Evolutionary conservation across 495 filamentous ascomycete genomes (phyloP).

Genomic region (Penicillium chermesinum): DNA sequence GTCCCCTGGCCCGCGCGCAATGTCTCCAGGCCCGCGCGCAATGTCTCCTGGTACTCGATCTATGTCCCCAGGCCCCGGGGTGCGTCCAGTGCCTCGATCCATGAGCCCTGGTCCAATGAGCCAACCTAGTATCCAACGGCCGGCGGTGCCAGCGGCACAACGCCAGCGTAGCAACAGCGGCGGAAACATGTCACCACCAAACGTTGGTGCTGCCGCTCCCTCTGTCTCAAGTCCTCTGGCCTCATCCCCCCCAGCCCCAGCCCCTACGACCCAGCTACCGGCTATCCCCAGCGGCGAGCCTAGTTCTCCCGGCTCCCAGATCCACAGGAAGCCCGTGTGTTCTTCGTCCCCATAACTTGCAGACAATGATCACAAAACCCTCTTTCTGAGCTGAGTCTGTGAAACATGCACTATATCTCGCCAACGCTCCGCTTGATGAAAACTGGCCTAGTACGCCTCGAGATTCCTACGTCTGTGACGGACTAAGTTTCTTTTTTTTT

Average conservation of each 20-base stretch:
- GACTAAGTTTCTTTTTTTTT: constrained; percentile 11
- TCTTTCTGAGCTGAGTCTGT: neutral
- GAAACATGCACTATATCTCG: constrained; percentile 8
- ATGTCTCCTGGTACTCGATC: constrained; percentile 13
- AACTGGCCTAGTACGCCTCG: constrained; percentile 14
- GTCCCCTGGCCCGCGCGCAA: constrained; percentile 9
- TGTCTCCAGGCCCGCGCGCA: constrained; percentile 10
- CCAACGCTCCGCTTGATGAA: constrained; percentile 22
- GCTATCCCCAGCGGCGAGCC: constrained; percentile 17
- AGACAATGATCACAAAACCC: constrained; percentile 4
- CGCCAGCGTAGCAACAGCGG: constrained; percentile 50
- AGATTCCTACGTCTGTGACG: constrained; percentile 20
- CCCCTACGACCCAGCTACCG: constrained; percentile 30
- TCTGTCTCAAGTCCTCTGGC: constrained; percentile 54
- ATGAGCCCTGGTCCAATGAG: constrained; percentile 53
- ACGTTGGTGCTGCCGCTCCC: constrained; percentile 41
- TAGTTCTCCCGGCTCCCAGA: constrained; percentile 12
- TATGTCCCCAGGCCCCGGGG: constrained; percentile 30
- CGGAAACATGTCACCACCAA: constrained; percentile 38
- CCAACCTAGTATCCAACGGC: constrained; percentile 38
- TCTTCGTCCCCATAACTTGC: constrained; percentile 9
- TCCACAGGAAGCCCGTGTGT: constrained; percentile 31
- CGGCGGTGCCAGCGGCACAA: constrained; percentile 36
- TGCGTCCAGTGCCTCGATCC: constrained; percentile 39
- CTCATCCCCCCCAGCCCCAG: constrained; percentile 33